Percentiles rank a stretch among this genome's conserved stretches.
Evolutionary conservation across 257 asterid species (phyloP).

Genomic region (Solanum chilense): DNA sequence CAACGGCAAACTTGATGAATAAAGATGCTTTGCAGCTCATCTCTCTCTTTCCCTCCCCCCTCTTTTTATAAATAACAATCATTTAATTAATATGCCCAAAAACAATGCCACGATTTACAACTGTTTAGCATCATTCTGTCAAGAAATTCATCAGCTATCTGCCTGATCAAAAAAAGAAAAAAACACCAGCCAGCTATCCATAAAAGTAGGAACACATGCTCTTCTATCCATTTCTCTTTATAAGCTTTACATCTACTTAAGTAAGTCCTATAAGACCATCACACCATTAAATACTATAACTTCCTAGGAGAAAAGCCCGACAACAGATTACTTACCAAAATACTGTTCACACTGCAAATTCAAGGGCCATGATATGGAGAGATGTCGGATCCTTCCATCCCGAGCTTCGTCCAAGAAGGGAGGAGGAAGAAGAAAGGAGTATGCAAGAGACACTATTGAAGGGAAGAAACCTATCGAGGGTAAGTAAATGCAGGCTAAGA

Average conservation of each 20-base stretch:
- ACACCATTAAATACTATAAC: neutral
- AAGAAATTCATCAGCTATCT: neutral
- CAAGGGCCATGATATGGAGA: neutral
- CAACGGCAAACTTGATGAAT: neutral
- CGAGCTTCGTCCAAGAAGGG: neutral
- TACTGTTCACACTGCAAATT: neutral
- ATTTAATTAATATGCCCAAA: neutral
- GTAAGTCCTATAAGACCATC: neutral
- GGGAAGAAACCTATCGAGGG: neutral
- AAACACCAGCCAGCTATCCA: neutral
- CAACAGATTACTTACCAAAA: neutral
- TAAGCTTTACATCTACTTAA: neutral
- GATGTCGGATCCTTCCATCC: neutral
- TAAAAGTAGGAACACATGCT: neutral
- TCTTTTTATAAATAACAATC: neutral
- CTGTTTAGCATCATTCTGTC: neutral
- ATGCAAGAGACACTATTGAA: neutral
- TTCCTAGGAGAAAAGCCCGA: neutral
- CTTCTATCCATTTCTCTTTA: neutral
- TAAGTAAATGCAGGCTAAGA: neutral
- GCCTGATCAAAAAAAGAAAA: neutral
- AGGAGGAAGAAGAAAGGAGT: neutral
- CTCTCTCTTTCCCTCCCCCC: neutral
- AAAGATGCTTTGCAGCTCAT: neutral
- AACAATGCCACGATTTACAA: neutral